These are phyloP conservation scores for Yamadazyma membranifaciens DNA, from an alignment of 1,139 yeast genomes.

Conservation along the genomic window DNA sequence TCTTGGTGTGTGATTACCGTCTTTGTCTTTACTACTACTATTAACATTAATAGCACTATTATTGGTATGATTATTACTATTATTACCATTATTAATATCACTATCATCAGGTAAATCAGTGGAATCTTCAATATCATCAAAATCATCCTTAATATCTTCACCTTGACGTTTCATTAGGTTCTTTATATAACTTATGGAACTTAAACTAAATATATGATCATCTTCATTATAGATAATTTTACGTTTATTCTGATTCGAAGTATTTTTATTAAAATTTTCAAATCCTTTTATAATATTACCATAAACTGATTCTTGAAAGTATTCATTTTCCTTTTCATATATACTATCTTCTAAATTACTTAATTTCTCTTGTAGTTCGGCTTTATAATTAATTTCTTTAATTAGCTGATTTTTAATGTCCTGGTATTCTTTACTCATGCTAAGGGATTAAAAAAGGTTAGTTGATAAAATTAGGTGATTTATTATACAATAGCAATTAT, in stretches of 20 bases:
- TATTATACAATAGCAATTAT: no score
- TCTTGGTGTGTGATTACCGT: no score
- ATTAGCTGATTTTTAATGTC: conserved; percentile 66
- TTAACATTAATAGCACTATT: no score
- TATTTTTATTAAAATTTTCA: conserved; percentile 68
- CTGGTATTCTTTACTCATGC: conserved; percentile 51
- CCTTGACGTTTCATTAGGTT: conserved; percentile 48
- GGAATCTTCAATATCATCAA: conserved; percentile 47
- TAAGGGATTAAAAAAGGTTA: background rate
- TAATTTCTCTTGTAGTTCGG: conserved; percentile 61
- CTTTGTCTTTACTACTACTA: no score
- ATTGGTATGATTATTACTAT: no score
- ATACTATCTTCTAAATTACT: conserved; percentile 71
- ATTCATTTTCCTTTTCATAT: conserved; percentile 77
- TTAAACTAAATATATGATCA: conserved; percentile 81
- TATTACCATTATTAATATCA: background rate
- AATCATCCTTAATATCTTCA: conserved; percentile 29
- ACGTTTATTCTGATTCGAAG: conserved; percentile 42
- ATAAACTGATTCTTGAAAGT: conserved; percentile 64
- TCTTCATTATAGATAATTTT: conserved; percentile 66
- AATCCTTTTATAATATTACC: conserved; percentile 91
- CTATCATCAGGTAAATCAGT: conserved; percentile 29
- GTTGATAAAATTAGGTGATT: no score
- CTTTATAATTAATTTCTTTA: conserved; percentile 62
- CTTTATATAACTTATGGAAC: conserved; percentile 71